phyloP scores from a whole-genome alignment of 148 eudicot genomes.

The Amaranthus hypochondriacus region DNA sequence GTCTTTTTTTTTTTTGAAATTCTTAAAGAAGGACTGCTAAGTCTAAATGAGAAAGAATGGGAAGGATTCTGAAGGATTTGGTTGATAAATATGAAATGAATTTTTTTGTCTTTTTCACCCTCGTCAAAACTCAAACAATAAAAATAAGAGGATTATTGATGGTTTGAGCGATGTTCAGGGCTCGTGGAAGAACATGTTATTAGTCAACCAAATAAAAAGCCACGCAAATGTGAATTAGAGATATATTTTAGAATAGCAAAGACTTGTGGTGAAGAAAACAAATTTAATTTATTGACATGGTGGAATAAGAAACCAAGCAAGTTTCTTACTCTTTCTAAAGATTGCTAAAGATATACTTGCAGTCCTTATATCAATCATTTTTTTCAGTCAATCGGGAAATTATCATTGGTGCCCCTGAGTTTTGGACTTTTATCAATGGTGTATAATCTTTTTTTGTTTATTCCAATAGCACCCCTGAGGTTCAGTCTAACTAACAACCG shows the following conservation, averaged over 20 bases:
- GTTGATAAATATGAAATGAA: background rate
- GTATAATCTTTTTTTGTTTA: background rate
- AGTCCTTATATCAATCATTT: background rate
- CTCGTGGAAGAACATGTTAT: slow-evolving; percentile 10
- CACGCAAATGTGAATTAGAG: background rate
- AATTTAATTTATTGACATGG: background rate
- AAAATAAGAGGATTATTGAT: background rate
- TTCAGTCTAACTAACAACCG: no score
- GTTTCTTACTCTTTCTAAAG: slow-evolving; percentile 6
- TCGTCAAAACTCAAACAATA: background rate
- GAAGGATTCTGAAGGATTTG: background rate
- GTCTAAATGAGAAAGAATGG: background rate
- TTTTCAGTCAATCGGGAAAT: background rate
- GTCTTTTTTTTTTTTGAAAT: background rate
- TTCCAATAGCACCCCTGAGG: no score
- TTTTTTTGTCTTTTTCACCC: background rate
- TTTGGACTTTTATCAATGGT: no score
- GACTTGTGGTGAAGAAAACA: background rate
- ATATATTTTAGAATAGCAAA: background rate
- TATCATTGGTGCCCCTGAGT: no score
- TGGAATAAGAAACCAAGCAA: slow-evolving; percentile 5
- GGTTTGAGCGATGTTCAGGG: background rate
- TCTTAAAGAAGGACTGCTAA: background rate
- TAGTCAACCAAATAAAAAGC: background rate
- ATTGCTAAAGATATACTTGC: slow-evolving; percentile 8